phyloP scores from a whole-genome alignment of 1,284 basidiomycete genomes.

The Cryptococcus depauperatus region DNA sequence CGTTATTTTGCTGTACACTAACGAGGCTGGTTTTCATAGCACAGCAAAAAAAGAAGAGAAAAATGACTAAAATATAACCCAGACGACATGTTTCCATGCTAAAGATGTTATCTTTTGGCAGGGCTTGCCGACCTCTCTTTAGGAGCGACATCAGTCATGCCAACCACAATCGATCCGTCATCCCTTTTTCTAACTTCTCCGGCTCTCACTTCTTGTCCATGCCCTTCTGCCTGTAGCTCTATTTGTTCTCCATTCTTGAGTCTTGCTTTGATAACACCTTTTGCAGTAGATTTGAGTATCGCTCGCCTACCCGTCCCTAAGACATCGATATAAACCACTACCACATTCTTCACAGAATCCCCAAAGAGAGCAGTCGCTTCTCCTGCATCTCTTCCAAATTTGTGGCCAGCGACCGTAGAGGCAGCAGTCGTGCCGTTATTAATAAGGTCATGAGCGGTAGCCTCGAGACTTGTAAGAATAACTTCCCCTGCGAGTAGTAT shows the following conservation, averaged over 20 bases:
- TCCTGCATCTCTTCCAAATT: constrained; percentile 59
- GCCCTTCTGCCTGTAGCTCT: constrained; percentile 27
- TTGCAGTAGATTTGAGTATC: constrained; percentile 51
- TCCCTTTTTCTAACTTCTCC: constrained; percentile 36
- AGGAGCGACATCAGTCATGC: constrained; percentile 17
- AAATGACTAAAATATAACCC: too few species aligned
- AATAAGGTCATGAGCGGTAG: constrained; percentile 56
- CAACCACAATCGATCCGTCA: constrained; percentile 14
- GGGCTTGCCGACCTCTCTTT: too few species aligned
- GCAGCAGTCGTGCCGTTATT: constrained; percentile 54
- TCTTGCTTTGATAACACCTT: constrained; percentile 41
- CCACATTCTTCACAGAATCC: constrained; percentile 59
- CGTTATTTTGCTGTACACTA: too few species aligned
- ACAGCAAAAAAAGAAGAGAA: too few species aligned
- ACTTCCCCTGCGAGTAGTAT: constrained; percentile 62
- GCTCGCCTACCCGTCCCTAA: constrained; percentile 61
- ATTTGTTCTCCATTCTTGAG: constrained; percentile 35
- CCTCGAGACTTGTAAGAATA: constrained; percentile 62
- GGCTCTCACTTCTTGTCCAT: constrained; percentile 58
- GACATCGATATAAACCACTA: constrained; percentile 67
- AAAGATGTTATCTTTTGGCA: neutral
- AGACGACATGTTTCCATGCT: too few species aligned
- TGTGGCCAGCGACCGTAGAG: constrained; percentile 53
- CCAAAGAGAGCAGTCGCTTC: constrained; percentile 55
- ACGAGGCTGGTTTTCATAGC: too few species aligned